Evolutionary conservation across 2,329 filamentous ascomycete genomes (phyloP), one percentile per base, ranked within the genome.

Genomic region (Calycina marina): DNA sequence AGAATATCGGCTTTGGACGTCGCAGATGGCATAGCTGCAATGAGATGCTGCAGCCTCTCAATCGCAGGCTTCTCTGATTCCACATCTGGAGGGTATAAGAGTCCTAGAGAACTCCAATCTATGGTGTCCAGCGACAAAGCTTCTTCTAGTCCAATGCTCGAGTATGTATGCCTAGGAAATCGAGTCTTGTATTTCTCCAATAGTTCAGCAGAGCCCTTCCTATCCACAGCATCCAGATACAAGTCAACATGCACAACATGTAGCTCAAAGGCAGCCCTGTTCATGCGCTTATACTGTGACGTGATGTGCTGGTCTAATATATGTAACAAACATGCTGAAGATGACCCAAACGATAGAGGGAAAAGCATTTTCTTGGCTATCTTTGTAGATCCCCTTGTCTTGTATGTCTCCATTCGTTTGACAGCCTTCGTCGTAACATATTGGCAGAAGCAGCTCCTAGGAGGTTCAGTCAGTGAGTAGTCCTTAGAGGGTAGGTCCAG

Each of bases 281-380:
- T 69, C 43, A 72, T 73, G 38, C 71, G 75, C 26, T 65, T 61
- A 25, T 67, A 63, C 51, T 88, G 78, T 33, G 65, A 67, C 42
- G 69, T 62, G 28, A 80, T 62, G 48, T 84, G 80, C 38, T 67
- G 60, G 53, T 82, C 69, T 33, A 96, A 61, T 14, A 93, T 65
- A 46, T 88, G 70, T 17, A 93, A 62, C 26, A 98, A 62, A 10
- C 74, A 70, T 10, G 79, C 66, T 0, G 88, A 96, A 1, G 81
- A 90, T 2, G 79, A 62, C 1, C 90, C 88, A 47, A 84, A 77
- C 0, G 86, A 93, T 2, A 94, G 60, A 4, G 85, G 83, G 13
- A 93, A 60, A 12, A 93, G 60, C 29, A 93, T 69, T 49, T 51
- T 58, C 43, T 47, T 41, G 48, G 50, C 39, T 47, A 53, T 36